phyloP scores from a whole-genome alignment of 345 rosid genomes.

The Corchorus capsularis region DNA sequence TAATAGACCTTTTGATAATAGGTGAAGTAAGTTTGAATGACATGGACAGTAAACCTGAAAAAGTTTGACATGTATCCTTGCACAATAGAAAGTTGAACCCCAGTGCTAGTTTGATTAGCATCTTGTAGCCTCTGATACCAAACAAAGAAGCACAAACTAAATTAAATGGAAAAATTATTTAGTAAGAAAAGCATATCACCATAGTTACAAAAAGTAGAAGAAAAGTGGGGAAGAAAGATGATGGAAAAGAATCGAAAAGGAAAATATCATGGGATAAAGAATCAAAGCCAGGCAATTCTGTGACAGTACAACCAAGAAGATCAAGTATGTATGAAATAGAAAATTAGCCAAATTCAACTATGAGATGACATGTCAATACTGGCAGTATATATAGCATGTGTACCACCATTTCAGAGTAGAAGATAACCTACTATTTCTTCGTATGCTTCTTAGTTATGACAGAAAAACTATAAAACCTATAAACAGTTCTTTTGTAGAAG shows the following conservation, averaged over 20 bases:
- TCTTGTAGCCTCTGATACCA: conserved; percentile 62
- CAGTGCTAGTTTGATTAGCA: conserved; percentile 61
- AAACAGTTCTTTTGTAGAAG: too few species aligned
- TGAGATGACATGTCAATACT: too few species aligned
- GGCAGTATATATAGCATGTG: too few species aligned
- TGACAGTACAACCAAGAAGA: background rate
- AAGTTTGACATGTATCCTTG: conserved; percentile 88
- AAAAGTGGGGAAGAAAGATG: background rate
- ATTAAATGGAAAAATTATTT: background rate
- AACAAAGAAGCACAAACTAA: conserved; percentile 11
- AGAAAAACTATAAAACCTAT: too few species aligned
- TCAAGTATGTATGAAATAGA: background rate
- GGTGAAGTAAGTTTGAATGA: conserved; percentile 20
- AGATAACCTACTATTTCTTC: too few species aligned
- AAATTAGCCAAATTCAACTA: too few species aligned
- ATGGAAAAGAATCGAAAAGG: background rate
- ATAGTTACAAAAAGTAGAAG: background rate
- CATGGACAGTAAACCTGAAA: conserved; percentile 59
- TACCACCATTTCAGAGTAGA: too few species aligned
- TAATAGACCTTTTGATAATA: conserved; percentile 20
- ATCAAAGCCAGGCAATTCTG: background rate
- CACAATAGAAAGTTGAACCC: conserved; percentile 73
- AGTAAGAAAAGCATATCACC: background rate
- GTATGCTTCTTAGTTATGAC: too few species aligned
- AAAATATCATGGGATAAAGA: background rate